phyloP scores from a whole-genome alignment of 2,329 filamentous ascomycete genomes.

The Pyrenophora tritici-repentis region DNA sequence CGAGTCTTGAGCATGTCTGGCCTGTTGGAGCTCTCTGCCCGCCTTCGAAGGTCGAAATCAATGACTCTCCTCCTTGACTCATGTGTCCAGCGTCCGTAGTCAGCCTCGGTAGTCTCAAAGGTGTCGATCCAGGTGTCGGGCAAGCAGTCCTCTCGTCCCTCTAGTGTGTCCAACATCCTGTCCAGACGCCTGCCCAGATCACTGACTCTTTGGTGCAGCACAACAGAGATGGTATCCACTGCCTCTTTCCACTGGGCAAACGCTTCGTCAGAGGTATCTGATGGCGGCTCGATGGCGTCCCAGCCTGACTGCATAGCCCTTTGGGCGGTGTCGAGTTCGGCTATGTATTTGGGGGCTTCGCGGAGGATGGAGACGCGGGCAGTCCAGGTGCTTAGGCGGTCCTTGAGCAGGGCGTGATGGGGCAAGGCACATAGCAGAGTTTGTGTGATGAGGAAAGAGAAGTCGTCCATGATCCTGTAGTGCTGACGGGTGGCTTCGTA shows the following conservation, averaged over 20 bases:
- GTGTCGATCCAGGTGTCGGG: slow-evolving; percentile 87
- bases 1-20: background rate
- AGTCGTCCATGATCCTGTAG: slow-evolving; percentile 80
- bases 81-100: slow-evolving; percentile 80
- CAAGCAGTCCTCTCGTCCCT: slow-evolving; percentile 81
- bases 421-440: slow-evolving; percentile 90
- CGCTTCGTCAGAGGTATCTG: slow-evolving; percentile 38
- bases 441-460: slow-evolving; percentile 86
- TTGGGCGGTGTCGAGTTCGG: slow-evolving; percentile 67
- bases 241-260: slow-evolving; percentile 45
- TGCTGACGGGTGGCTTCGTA: slow-evolving; percentile 42
- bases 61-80: slow-evolving; percentile 75
- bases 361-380: slow-evolving; percentile 75
- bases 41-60: slow-evolving; percentile 60
- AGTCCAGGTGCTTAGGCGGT: slow-evolving; percentile 77
- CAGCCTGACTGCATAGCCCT: slow-evolving; percentile 69
- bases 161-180: slow-evolving; percentile 82
- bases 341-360: slow-evolving; percentile 71
- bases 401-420: slow-evolving; percentile 73
- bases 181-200: slow-evolving; percentile 76
- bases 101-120: slow-evolving; percentile 77
- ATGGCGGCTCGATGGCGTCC: slow-evolving; percentile 60
- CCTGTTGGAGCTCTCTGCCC: slow-evolving; percentile 11
- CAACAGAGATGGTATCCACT: slow-evolving; percentile 60
- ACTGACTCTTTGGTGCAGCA: slow-evolving; percentile 71